These are phyloP conservation scores for Hortaea werneckii DNA, from an alignment of 2,329 filamentous ascomycete genomes.

Conservation along the genomic window DNA sequence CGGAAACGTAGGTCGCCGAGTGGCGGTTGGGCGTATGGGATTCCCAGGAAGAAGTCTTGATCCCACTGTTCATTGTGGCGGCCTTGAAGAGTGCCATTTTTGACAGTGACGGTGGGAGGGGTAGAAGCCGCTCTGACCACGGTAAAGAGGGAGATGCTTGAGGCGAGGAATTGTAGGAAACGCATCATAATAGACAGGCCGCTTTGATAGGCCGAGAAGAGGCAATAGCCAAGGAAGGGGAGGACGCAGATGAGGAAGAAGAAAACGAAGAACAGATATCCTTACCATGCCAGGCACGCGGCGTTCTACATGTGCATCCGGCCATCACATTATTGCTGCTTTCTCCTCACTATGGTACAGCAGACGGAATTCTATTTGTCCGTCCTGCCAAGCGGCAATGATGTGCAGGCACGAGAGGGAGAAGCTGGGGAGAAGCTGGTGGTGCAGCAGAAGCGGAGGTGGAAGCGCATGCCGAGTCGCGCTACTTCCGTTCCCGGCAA, in stretches of 20 bases:
- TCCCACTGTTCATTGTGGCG: constrained; percentile 30
- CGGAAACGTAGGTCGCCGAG: constrained; percentile 24
- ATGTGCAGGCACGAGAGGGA: no score
- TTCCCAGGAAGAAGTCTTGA: constrained; percentile 39
- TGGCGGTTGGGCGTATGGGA: constrained; percentile 29
- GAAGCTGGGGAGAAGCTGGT: no score
- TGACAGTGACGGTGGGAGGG: constrained; percentile 13
- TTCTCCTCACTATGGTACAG: no score
- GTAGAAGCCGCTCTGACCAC: background rate
- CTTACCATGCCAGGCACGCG: background rate
- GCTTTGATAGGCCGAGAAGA: background rate
- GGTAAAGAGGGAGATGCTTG: background rate
- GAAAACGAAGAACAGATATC: background rate
- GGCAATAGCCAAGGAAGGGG: background rate
- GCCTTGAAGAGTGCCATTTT: constrained; percentile 36
- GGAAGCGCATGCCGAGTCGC: no score
- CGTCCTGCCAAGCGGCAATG: no score
- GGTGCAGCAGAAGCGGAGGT: no score
- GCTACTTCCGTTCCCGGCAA: no score
- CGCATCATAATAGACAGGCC: background rate
- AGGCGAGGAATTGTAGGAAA: no score
- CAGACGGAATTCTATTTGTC: no score
- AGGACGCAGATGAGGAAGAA: background rate
- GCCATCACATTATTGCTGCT: no score
- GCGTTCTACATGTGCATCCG: no score